Evolutionary conservation across 2,329 filamentous ascomycete genomes (phyloP), one percentile per base, ranked within the genome.

Genomic region (Ciborinia camelliae): DNA sequence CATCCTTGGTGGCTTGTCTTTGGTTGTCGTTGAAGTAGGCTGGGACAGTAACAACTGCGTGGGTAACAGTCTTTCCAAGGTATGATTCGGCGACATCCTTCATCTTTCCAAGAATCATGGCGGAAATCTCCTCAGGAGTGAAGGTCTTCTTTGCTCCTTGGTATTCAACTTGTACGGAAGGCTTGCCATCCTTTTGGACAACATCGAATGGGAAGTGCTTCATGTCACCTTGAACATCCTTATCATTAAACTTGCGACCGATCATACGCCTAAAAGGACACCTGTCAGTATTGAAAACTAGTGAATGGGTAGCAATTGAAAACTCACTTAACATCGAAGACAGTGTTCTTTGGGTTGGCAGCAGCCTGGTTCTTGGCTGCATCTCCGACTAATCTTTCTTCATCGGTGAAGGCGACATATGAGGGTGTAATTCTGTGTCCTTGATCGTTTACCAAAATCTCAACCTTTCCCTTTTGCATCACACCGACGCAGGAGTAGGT

Each of bases 121-220:
- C 88, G 72, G 88, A 91, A 73, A 92, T 81, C 77, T 92, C 90
- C 79, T 92, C 90, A 68, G 90, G 89, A 67, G 90, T 92, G 82
- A 92, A 92, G 82, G 89, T 92, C 73, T 85, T 78, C 68, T 81
- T 73, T 65, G 86, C 85, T 76, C 81, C 77, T 65, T 90, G 79
- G 30, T 45, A 55, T 45, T 55, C 30, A 73, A 94, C 90, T 77
- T 90, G 84, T 76, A 99, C 88, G 71, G 88, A 81, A 70, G 95
- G 95, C 84, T 97, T 97, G 77, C 88, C 92, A 79, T 90, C 87
- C 84, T 95, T 93, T 84, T 90, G 85, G 76, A 92, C 77, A 68
- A 99, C 90, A 82, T 91, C 92, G 90, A 94, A 99, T 75, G 95
- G 94, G 86, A 97, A 97, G 84, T 97, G 91, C 90, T 99, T 98